Evolutionary conservation across 2,329 filamentous ascomycete genomes (phyloP).

Genomic region (Lasiodiplodia hormozganensis): DNA sequence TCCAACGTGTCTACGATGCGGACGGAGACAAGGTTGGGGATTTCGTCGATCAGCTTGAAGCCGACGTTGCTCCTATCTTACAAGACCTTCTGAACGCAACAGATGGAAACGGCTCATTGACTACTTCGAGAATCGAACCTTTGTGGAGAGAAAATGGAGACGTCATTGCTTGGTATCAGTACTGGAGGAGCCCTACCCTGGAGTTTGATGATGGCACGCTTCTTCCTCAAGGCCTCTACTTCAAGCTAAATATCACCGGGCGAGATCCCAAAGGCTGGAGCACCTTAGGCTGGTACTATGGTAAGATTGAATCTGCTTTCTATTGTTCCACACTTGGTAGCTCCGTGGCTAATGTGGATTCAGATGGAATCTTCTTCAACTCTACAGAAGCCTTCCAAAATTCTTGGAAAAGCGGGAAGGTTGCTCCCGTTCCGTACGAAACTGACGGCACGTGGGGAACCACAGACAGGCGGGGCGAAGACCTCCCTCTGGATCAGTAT

Average conservation of each 20-base stretch:
- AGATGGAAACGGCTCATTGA: slow-evolving; percentile 50
- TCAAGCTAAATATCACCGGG: slow-evolving; percentile 56
- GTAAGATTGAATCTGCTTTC: not conserved
- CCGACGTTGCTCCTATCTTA: not conserved
- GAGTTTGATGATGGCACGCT: slow-evolving; percentile 54
- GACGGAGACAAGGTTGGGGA: slow-evolving; percentile 48
- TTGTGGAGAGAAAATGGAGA: slow-evolving; percentile 45
- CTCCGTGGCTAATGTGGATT: not conserved
- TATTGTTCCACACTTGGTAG: not conserved
- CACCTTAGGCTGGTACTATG: slow-evolving; percentile 61
- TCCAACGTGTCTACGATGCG: slow-evolving; percentile 53
- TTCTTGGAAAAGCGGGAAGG: slow-evolving; percentile 47
- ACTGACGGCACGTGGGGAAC: slow-evolving; percentile 52
- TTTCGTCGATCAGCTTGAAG: slow-evolving; percentile 34
- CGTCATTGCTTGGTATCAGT: slow-evolving; percentile 57
- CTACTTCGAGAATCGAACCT: slow-evolving; percentile 50
- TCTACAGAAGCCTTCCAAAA: slow-evolving; percentile 56
- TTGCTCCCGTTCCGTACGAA: not conserved
- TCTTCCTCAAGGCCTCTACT: slow-evolving; percentile 54
- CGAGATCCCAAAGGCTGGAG: slow-evolving; percentile 60
- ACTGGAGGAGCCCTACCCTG: slow-evolving; percentile 49
- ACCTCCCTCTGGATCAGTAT: slow-evolving; percentile 57
- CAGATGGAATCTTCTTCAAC: slow-evolving; percentile 58
- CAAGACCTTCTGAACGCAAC: slow-evolving; percentile 46
- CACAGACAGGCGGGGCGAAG: slow-evolving; percentile 51